These are phyloP conservation scores for Aspergillus fijiensis DNA, from an alignment of 2,329 filamentous ascomycete genomes.

Conservation along the genomic window DNA sequence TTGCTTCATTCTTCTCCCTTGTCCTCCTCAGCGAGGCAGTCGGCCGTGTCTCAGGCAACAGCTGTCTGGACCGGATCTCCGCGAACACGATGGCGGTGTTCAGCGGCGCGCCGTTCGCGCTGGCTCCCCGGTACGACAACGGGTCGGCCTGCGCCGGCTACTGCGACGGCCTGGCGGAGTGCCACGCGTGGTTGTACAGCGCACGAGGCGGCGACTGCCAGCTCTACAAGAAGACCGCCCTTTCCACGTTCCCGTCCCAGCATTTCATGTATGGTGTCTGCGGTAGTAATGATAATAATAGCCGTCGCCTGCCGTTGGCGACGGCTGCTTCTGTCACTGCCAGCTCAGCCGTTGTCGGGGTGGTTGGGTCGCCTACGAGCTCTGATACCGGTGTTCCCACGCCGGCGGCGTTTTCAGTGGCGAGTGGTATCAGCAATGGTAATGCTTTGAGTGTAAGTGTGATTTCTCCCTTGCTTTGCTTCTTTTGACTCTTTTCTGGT, in stretches of 20 bases:
- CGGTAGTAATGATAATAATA: background rate
- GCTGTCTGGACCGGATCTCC: too few species aligned
- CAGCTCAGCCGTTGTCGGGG: background rate
- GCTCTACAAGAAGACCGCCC: background rate
- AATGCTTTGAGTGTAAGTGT: too few species aligned
- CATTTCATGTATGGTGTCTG: background rate
- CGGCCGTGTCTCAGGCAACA: too few species aligned
- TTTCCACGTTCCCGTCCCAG: background rate
- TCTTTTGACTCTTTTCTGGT: too few species aligned
- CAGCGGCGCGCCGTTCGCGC: too few species aligned
- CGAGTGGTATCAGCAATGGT: too few species aligned
- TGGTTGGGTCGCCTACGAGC: background rate
- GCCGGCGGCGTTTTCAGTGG: too few species aligned
- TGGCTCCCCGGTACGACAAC: background rate
- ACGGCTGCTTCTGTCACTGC: slow-evolving; percentile 4
- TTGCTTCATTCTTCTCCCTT: too few species aligned
- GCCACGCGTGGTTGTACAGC: background rate
- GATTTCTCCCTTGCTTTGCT: too few species aligned
- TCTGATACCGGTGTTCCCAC: too few species aligned
- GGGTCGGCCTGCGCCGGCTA: background rate
- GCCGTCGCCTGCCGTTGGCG: background rate
- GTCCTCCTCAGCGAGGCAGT: too few species aligned
- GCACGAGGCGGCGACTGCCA: background rate
- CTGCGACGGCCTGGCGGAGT: background rate
- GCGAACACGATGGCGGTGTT: too few species aligned